Evolutionary conservation across 106 monocot species (phyloP), one percentile per base, ranked within the genome.

Genomic region (Dendrobium chrysotoxum): DNA sequence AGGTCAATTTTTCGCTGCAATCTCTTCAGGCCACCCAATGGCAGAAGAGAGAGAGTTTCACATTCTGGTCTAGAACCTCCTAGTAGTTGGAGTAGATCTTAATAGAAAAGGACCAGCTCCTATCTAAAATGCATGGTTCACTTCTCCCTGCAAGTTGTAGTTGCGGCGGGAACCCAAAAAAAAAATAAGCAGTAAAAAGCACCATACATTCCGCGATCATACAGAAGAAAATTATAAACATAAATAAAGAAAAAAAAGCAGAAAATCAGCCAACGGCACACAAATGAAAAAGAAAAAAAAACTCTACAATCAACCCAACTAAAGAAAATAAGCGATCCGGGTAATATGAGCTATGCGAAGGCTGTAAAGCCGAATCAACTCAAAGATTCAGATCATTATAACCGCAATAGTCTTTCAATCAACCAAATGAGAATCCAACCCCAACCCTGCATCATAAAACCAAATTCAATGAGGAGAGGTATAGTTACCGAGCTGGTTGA

Each of bases 401-500:
- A 53, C 26, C 1, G 50, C 28, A 26, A 7, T 5, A 26, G 7
- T 17, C 0, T 47, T 7, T 0, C 5, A 13, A 55, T 73, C 28
- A 25, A 74, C 26, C 5, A 50, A 12, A 45, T 15, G 53, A 16
- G 23, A 80, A 26, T 46, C 75, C n/a, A 75, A 75, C 8, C 23
- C 7, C 12, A 26, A n/a, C 1, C 45, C 25, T 40, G 25, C 46
- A 46, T 75, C 75, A 45, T 45, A 25, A 75, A 46, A 46, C 4
- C 26, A 17, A 75, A 44, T 18, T 1, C 16, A 46, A 75, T 40
- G 73, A 75, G 26, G 4, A 75, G 10, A 9, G 10, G 53, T 20
- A 16, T 20, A 17, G 2, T 74, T 82, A 82, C 85, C 85, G 80
- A 53, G 75, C 15, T 61, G 4, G 82, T 80, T 38, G 89, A 82